Evolutionary conservation across 257 asterid species (phyloP).

Genomic region (Solanum medicagineum): DNA sequence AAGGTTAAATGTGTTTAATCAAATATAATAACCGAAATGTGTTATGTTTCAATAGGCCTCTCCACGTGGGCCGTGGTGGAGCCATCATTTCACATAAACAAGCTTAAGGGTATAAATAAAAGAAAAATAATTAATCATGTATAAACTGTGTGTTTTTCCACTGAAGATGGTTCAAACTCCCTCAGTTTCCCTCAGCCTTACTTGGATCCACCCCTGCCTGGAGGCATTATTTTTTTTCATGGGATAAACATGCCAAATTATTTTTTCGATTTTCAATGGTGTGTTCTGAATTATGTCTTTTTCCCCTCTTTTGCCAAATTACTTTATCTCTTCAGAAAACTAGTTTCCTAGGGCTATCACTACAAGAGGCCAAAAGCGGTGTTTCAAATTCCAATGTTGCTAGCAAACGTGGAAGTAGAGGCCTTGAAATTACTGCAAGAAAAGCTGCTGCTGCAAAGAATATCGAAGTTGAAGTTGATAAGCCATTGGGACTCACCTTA

Average conservation of each 20-base stretch:
- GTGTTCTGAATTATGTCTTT: background rate
- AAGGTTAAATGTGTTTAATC: background rate
- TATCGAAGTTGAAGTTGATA: conserved; percentile 92
- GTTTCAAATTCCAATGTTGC: conserved; percentile 14
- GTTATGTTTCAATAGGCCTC: background rate
- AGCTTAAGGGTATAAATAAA: background rate
- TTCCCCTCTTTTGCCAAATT: background rate
- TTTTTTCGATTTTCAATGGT: background rate
- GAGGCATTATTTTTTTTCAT: background rate
- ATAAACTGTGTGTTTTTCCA: too few species aligned
- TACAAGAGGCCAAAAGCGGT: conserved; percentile 53
- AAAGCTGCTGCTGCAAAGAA: conserved; percentile 59
- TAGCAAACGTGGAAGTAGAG: conserved; percentile 14
- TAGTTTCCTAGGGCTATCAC: conserved; percentile 55
- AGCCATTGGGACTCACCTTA: conserved; percentile 89
- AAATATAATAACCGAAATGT: background rate
- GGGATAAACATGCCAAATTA: background rate
- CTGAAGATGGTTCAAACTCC: background rate
- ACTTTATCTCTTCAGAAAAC: conserved; percentile 29
- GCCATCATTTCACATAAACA: background rate
- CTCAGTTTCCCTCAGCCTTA: background rate
- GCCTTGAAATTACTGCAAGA: conserved; percentile 51
- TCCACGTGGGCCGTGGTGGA: background rate
- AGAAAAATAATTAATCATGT: background rate
- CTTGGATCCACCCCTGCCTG: background rate